These are phyloP conservation scores for Obelidium mucronatum DNA, from an alignment of 192 early-diverging fungal species.

Conservation along the genomic window DNA sequence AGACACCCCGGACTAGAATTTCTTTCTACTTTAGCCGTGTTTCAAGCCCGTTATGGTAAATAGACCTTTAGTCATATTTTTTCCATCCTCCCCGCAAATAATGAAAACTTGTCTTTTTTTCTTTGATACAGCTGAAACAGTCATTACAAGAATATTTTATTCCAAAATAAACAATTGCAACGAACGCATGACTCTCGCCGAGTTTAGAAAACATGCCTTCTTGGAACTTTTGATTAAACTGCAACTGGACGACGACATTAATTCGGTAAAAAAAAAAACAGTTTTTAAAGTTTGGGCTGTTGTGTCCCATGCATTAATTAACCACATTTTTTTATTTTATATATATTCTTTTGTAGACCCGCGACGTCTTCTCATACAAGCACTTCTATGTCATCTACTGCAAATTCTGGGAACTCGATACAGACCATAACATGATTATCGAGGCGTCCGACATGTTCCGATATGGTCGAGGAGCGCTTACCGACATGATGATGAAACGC, in stretches of 20 bases:
- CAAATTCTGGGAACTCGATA: constrained; percentile 95
- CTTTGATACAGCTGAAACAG: constrained; percentile 83
- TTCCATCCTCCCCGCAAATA: not conserved
- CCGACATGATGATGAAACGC: constrained; percentile 71
- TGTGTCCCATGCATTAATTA: constrained; percentile 32
- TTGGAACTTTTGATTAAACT: constrained; percentile 67
- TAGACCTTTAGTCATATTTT: not conserved
- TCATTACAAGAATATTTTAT: constrained; percentile 89
- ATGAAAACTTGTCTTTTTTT: not conserved
- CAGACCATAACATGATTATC: constrained; percentile 85
- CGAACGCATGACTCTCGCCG: constrained; percentile 76
- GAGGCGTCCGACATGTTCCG: constrained; percentile 69
- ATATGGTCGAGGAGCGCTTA: constrained; percentile 79
- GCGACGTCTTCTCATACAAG: constrained; percentile 93
- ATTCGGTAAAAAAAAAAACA: constrained; percentile 56
- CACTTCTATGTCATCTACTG: constrained; percentile 98
- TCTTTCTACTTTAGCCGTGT: constrained; percentile 77
- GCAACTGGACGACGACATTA: constrained; percentile 77
- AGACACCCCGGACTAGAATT: constrained; percentile 91
- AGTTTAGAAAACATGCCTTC: constrained; percentile 76
- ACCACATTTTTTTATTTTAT: constrained; percentile 44
- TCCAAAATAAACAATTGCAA: constrained; percentile 67
- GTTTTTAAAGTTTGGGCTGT: not conserved
- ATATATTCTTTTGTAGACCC: constrained; percentile 54
- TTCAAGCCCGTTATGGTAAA: constrained; percentile 84